Base-by-base conservation (phyloP, 2,329 filamentous ascomycete species). In the Clathrospora elynae region DNA sequence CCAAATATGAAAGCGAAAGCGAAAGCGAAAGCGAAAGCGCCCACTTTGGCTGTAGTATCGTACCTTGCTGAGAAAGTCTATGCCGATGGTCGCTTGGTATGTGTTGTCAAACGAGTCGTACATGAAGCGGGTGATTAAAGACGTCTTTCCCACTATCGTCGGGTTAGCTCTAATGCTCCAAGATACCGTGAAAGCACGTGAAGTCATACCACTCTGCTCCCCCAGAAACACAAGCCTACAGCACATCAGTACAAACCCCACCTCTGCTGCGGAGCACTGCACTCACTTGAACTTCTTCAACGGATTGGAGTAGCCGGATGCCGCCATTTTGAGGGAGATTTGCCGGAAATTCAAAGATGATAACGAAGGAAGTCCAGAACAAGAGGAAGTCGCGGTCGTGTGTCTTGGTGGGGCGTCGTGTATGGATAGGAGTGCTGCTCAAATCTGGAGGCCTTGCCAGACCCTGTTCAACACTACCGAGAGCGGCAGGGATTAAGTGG, bases 91-190 rank as follows among this genome's bases (percentile, higher is more conserved):
- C 44, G 93, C 93, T 75, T 99, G 93, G 77, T 99, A 99, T 80
- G 92, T 97, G 76, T 95, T 96, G 79, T 99, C 93, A 79, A 99
- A 99, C 33, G 93, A 97, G 75, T 99, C 93, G 80, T 99, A 99
- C 93, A 99, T 99, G 80, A 99, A 99, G 55, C 93, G 86, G 57
- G 93, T 99, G 72, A 99, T 99, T 63, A 99, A 78, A 51, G 93
- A 99, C 20, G 93, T 99, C 78, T 99, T 99, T 70, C 93, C 93
- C 64, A 99, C 93, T 97, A 71, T 50, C 31, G 14, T 35, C 25
- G 31, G 37, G 53, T 65, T 36, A 67, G 58, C 41, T 37, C 19
- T 25, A 17, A 28, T 14, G 16, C 12, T 11, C 20, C 41, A 7
- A 3, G 9, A 1, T 14, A 18, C 8, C 12, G 8, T 19, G n/a